Base-by-base conservation (phyloP, 306 rosid genomes). In the Abrus pulchellus region DNA sequence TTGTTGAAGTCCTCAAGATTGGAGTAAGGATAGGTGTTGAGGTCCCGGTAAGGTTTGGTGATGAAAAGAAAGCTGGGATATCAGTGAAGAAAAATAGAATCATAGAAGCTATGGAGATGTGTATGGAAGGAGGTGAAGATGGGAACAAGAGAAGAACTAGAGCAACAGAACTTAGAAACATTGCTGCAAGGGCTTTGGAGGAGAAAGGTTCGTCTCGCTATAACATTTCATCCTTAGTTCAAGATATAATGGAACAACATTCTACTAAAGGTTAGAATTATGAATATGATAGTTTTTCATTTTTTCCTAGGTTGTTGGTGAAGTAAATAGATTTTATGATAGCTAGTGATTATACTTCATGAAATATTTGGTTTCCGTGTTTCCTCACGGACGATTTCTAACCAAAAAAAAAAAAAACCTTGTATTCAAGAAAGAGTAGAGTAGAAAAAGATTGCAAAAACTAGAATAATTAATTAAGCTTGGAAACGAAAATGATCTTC, bases 11-110 rank as follows among this genome's bases (percentile, higher is more conserved):
- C 45, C 13, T 93, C 32, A 85, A 64, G 86, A 75, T 90, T 38
- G 97, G 94, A 14, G 91, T 93, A 71, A 61, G 85, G 33, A 77
- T 93, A 2, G 97, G 97, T 4, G 96, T 88, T 36, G 91, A 88
- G 68, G 82, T 74, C 3, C 91, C 90, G 0, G 92, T 88, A 6
- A 89, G 91, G 76, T 93, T 92, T 89, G 97, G 97, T 33, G 93
- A 90, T 33, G 95, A 92, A 77, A 85, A 89, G 69, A 89, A 84
- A 77, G 76, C 70, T 63, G 97, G 92, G 34, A 86, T 88, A 20
- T 40, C 82, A 91, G 91, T 90, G 66, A 88, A 75, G 84, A 90
- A 64, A 85, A 68, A 11, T n/a, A 80, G 50, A 47, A 68, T 93
- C 4, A 36, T 59, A 61, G 83, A 86, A 75, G 90, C 92, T 34